phyloP scores from a whole-genome alignment of 176 grass and related monocot genomes.

The Aegilops bicornis region DNA sequence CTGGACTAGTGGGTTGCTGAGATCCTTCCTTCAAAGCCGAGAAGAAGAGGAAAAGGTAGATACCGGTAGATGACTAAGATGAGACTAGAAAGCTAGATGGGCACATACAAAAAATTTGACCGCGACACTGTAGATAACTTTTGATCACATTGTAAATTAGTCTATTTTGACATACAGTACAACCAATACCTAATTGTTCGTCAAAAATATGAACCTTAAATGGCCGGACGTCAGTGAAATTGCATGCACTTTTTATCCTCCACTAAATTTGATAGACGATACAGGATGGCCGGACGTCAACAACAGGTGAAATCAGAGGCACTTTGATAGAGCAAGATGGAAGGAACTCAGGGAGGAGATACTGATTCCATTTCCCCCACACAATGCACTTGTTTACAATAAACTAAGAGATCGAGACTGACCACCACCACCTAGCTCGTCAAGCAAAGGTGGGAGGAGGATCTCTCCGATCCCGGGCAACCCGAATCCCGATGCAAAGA shows the following conservation, averaged over 20 bases:
- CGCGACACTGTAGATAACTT: no score
- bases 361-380: conserved; percentile 25
- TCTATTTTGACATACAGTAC: no score
- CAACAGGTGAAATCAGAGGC: not conserved
- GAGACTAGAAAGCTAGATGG: not conserved
- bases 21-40: no score
- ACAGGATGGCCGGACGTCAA: not conserved
- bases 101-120: not conserved
- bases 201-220: no score
- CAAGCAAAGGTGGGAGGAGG: not conserved
- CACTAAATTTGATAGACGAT: not conserved
- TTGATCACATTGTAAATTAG: no score
- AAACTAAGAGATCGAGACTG: not conserved
- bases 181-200: no score
- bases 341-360: not conserved
- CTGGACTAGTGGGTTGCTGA: not conserved
- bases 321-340: not conserved
- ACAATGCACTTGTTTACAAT: conserved; percentile 5
- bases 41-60: no score
- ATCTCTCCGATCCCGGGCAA: not conserved
- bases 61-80: not conserved
- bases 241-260: not conserved
- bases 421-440: no score
- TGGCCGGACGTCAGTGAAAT: no score
- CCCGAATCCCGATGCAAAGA: conserved; percentile 37